Conservation (phyloP, 306 rosid species). For the Pterocarpus macrocarpus region DNA sequence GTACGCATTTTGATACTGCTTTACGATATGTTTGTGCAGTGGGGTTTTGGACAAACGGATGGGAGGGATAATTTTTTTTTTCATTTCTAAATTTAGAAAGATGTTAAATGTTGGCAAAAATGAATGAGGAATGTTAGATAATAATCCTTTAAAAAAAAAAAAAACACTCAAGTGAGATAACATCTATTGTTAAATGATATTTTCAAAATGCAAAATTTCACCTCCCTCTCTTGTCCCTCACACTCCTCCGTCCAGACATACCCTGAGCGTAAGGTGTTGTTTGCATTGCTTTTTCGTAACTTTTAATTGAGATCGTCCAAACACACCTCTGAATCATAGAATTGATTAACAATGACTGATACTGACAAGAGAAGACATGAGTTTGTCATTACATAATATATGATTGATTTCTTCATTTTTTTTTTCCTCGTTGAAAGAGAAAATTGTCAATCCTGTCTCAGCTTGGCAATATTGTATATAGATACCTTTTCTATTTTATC, state of each 20-base stretch:
- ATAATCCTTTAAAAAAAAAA: too few species aligned
- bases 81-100: neutral
- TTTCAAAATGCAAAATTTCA: too few species aligned
- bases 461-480: constrained; percentile 23
- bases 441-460: neutral
- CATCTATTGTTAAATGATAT: too few species aligned
- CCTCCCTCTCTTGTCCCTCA: too few species aligned
- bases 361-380: neutral
- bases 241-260: neutral
- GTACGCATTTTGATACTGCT: constrained; percentile 57
- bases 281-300: neutral
- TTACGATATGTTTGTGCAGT: neutral
- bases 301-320: too few species aligned
- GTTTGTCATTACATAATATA: neutral
- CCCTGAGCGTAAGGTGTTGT: neutral
- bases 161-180: too few species aligned
- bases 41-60: neutral
- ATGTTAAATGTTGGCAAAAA: neutral
- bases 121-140: neutral
- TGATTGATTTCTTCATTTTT: neutral
- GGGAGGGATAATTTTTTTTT: neutral
- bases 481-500: neutral
- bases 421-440: neutral
- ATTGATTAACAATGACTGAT: too few species aligned
- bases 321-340: neutral